Base-by-base conservation (phyloP, 306 rosid genomes). In the Gastrolobium bilobum region DNA sequence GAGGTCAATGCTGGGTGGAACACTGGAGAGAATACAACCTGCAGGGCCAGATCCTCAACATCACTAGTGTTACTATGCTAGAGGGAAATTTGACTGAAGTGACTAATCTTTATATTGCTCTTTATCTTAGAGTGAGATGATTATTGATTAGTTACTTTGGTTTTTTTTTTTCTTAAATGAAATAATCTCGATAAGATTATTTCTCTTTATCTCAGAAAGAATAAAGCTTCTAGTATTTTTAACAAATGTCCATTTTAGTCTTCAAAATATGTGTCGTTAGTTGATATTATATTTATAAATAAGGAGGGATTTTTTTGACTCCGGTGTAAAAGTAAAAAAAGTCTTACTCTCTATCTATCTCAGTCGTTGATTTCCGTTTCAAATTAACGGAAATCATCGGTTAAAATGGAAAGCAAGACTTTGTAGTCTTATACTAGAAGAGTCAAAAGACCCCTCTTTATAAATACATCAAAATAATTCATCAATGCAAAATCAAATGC, bases 41-140 rank as follows among this genome's bases (percentile, higher is more conserved):
- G 84, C 84, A 13, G 92, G 95, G 10, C 95, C 94, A 15, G 91
- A 90, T 80, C 79, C 88, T 52, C 82, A 85, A 6, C 94, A 90
- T 82, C 90, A 86, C 78, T 90, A 78, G 66, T 50, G 68, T 10
- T 75, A 15, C 8, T 3, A 44, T 63, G 14, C 34, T 33, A 61
- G 11, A 30, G 79, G 64, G 37, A 46, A 58, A 53, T 69, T 79
- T 47, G 26, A 52, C 42, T 42, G 10, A 39, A 59, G 46, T 70
- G 37, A 54, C 40, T 67, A 53, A 15, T 68, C 71, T 47, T 69
- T 44, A 39, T n/a, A 3, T 50, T 79, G 29, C 10, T 79, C 77
- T 30, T 68, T 38, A 42, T 52, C 48, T 75, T 2, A 10, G 8
- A 42, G 39, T 29, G 40, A 70, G 14, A 39, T 10, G 2, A 20